These are phyloP conservation scores for Colletotrichum sansevieriae DNA, from an alignment of 2,329 filamentous ascomycete genomes.

Conservation along the genomic window DNA sequence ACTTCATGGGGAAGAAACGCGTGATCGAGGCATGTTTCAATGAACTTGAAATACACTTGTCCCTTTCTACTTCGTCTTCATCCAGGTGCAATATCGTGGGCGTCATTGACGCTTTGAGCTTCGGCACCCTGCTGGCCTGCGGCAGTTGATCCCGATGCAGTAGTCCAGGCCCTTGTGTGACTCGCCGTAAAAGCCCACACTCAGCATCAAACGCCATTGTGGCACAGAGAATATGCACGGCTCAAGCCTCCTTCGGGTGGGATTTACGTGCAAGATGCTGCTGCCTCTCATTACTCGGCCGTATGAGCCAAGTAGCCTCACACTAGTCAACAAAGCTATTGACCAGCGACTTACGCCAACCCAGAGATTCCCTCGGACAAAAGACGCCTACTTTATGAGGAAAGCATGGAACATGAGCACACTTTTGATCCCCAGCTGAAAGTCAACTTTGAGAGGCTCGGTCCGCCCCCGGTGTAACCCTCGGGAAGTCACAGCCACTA, in stretches of 20 bases:
- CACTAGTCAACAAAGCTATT: background rate
- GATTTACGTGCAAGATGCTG: background rate
- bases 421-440: slow-evolving; percentile 5
- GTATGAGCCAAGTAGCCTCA: background rate
- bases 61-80: no score
- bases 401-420: background rate
- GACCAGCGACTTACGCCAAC: background rate
- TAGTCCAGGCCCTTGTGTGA: slow-evolving; percentile 15
- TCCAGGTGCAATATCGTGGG: no score
- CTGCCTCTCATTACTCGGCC: slow-evolving; percentile 5
- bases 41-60: no score
- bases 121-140: background rate
- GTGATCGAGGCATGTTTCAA: no score
- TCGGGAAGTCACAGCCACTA: slow-evolving; percentile 19
- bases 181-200: slow-evolving; percentile 3
- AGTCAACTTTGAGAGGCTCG: background rate
- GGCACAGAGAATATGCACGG: slow-evolving; percentile 9
- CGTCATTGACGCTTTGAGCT: background rate
- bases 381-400: background rate
- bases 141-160: slow-evolving; percentile 3
- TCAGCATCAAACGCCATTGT: slow-evolving; percentile 23
- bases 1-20: no score
- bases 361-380: background rate
- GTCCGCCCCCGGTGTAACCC: slow-evolving; percentile 7
- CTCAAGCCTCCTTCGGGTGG: slow-evolving; percentile 6